A percentile compares a stretch with the other conserved stretches of the same genome.
Evolutionary conservation across 208 protist species (phyloP).

Genomic region (Trypanosomatidae sp.): DNA sequence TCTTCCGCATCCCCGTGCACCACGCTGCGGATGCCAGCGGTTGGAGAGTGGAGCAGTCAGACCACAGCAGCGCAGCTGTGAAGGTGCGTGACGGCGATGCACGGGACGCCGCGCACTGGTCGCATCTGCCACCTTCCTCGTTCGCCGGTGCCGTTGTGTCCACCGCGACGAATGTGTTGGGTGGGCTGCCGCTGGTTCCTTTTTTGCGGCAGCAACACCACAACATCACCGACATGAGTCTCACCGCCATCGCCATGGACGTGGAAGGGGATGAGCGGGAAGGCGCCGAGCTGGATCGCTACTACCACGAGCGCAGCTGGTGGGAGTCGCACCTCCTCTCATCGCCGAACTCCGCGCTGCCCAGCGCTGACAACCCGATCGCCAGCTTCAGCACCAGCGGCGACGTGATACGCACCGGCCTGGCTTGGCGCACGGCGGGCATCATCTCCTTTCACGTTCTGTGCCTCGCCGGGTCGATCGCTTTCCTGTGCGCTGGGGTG

Average conservation of each 20-base stretch:
- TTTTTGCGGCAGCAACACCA: background rate
- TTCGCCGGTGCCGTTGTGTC: too few species aligned
- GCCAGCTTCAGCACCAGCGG: background rate
- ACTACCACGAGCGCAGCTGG: conserved; percentile 16
- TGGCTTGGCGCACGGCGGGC: conserved; percentile 34
- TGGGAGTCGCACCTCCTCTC: conserved; percentile 12
- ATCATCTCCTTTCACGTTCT: conserved; percentile 39
- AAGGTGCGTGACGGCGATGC: background rate
- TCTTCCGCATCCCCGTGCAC: conserved; percentile 22
- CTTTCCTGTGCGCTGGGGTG: conserved; percentile 46
- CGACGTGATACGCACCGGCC: conserved; percentile 10
- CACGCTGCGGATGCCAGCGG: background rate
- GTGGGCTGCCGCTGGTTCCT: background rate
- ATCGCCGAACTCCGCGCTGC: background rate
- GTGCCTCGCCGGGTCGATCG: conserved; percentile 46
- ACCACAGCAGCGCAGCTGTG: background rate
- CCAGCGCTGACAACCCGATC: background rate
- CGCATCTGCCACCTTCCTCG: too few species aligned
- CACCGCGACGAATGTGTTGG: too few species aligned
- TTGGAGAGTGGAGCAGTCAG: background rate
- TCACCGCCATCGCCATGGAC: conserved; percentile 17
- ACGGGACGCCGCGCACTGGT: too few species aligned
- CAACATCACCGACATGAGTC: too few species aligned
- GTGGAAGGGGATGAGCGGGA: conserved; percentile 37
- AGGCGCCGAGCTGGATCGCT: conserved; percentile 30